phyloP scores from a whole-genome alignment of 495 filamentous ascomycete species.

The Neurospora tetrasperma region DNA sequence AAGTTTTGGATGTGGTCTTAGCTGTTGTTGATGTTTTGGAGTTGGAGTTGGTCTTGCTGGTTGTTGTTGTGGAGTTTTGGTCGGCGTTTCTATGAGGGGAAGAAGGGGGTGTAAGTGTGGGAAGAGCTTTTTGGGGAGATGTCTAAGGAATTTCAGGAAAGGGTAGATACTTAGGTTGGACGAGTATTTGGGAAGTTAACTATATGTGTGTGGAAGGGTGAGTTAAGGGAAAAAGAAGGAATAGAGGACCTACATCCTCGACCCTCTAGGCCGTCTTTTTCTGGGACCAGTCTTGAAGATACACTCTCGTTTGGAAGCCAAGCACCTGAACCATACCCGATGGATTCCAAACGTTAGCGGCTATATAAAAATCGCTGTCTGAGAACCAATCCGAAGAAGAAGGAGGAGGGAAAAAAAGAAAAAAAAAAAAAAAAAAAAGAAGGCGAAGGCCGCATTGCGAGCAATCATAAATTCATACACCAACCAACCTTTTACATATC shows the following conservation, averaged over 20 bases:
- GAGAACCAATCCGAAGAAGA: background rate
- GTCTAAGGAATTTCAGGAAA: background rate
- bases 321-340: constrained; percentile 24
- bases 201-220: background rate
- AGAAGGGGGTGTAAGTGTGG: background rate
- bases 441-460: background rate
- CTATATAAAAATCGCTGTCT: background rate
- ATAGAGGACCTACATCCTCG: constrained; percentile 23
- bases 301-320: constrained; percentile 39
- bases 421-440: no score
- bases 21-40: background rate
- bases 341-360: background rate
- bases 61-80: background rate
- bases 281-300: constrained; percentile 37
- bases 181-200: background rate
- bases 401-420: background rate
- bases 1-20: background rate
- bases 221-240: background rate
- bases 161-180: background rate
- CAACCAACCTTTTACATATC: constrained; percentile 36
- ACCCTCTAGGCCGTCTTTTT: constrained; percentile 27
- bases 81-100: background rate
- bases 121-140: background rate
- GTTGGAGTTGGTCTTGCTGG: constrained; percentile 1
- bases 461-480: background rate